Evolutionary conservation across 169 alveolate genomes (phyloP).

Genomic region (Amoebophrya sp.): DNA sequence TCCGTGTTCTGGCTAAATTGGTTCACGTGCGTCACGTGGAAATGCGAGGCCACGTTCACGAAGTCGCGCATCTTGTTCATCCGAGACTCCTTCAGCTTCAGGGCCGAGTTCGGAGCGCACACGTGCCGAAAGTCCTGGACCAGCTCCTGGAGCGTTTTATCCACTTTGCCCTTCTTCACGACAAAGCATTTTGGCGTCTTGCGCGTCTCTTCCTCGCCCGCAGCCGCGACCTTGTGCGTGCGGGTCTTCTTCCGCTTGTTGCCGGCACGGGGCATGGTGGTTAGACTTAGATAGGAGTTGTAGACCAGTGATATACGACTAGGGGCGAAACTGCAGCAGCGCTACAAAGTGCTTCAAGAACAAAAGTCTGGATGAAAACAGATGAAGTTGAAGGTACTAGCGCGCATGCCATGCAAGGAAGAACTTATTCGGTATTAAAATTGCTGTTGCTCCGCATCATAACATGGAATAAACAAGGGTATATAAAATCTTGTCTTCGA

Average conservation of each 20-base stretch:
- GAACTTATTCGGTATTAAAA: too few species aligned
- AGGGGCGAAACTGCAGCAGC: too few species aligned
- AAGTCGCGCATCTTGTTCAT: slow-evolving; percentile 11
- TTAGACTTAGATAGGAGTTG: too few species aligned
- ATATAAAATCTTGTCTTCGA: too few species aligned
- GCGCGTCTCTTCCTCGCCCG: neutral
- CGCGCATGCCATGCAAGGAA: too few species aligned
- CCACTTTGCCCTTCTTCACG: neutral
- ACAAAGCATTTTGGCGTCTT: neutral
- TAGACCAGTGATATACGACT: too few species aligned
- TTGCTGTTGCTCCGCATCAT: too few species aligned
- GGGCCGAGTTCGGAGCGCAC: neutral
- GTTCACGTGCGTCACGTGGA: neutral
- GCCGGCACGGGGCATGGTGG: neutral
- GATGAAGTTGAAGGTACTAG: too few species aligned
- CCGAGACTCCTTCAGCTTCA: neutral
- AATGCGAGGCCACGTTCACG: slow-evolving; percentile 6
- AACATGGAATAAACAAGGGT: too few species aligned
- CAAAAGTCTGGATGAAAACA: too few species aligned
- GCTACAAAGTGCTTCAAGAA: too few species aligned
- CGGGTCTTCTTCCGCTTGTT: neutral
- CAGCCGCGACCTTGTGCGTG: neutral
- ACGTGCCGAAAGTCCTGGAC: neutral
- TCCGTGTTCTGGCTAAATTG: neutral
- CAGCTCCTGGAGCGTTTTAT: neutral